Base-by-base conservation (phyloP, 352 stramenopile genomes). In the Globisporangium uncinulatum region DNA sequence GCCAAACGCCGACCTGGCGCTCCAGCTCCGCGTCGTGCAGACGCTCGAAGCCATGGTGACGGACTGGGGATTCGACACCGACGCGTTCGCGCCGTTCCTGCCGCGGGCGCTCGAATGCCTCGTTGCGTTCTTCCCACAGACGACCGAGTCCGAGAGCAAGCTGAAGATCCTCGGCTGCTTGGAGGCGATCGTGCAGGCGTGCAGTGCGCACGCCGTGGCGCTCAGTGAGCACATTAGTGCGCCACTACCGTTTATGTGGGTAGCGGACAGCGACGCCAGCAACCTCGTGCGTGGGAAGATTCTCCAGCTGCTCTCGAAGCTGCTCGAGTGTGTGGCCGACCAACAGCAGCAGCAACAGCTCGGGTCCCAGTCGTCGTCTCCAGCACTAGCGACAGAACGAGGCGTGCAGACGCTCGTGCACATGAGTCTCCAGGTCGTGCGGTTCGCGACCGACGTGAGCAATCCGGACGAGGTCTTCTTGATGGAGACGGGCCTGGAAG, bases 401-500 rank as follows among this genome's bases (percentile, higher is more conserved):
- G 55, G 70, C 31, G 50, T 87, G 10, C 55, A 74, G 19, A 71
- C 69, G 51, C 54, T 92, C 32, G 61, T 86, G n/a, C 55, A 67
- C 21, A 92, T 92, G 80, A 81, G 79, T 37, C 57, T 90, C 5
- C 73, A 90, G 46, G 77, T 89, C 42, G 71, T 93, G 50, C 69
- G 63, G 0, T 86, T 89, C 42, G 78, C 80, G 17, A 92, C 86
- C 0, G 82, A 95, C 54, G 61, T 89, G 37, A 74, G 71, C 54
- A 89, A 95, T 51, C 80, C 84, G 8, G 83, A 95, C 48, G 72
- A 90, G 54, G 79, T 95, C 21, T 94, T 90, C 44, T 67, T 94
- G 14, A 93, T 95, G 81, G 84, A 95, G 51, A 86, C 66, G 60
- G 86, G 83, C 1, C 55, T 94, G 17, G 78, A 87, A 49, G 64